phyloP scores from a whole-genome alignment of 1,284 basidiomycete species.

The Austroboletus novae-zelandiae region DNA sequence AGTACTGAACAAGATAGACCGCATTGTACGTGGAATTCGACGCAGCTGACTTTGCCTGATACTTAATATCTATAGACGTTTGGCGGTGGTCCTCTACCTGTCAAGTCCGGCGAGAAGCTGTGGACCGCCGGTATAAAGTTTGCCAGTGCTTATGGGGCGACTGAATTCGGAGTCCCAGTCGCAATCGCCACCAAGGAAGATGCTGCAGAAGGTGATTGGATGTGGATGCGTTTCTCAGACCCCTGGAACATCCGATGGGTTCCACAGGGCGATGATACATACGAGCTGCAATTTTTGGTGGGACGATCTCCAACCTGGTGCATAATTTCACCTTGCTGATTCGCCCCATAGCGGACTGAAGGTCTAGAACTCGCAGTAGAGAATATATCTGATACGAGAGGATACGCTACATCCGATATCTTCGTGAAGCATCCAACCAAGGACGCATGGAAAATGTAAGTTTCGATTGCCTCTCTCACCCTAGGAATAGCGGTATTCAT shows the following conservation, averaged over 20 bases:
- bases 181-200: not conserved
- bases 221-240: slow-evolving; percentile 26
- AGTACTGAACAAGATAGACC: slow-evolving; percentile 11
- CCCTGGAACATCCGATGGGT: slow-evolving; percentile 25
- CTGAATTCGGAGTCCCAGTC: slow-evolving; percentile 26
- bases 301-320: not conserved
- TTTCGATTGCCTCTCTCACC: not conserved
- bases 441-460: slow-evolving; percentile 28
- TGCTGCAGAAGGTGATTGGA: slow-evolving; percentile 29
- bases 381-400: slow-evolving; percentile 19
- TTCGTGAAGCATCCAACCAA: slow-evolving; percentile 32
- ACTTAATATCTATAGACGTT: slow-evolving; percentile 13
- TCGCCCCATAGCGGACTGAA: not conserved
- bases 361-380: slow-evolving; percentile 28
- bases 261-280: slow-evolving; percentile 30
- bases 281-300: slow-evolving; percentile 35
- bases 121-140: slow-evolving; percentile 21
- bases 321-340: too few relatives aligned
- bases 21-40: slow-evolving; percentile 15
- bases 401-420: slow-evolving; percentile 30
- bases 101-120: slow-evolving; percentile 22
- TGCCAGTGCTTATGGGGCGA: slow-evolving; percentile 23
- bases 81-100: slow-evolving; percentile 25
- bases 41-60: too few relatives aligned
- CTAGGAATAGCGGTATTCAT: not conserved